phyloP scores from a whole-genome alignment of 345 rosid species.

The Carallia brachiata region DNA sequence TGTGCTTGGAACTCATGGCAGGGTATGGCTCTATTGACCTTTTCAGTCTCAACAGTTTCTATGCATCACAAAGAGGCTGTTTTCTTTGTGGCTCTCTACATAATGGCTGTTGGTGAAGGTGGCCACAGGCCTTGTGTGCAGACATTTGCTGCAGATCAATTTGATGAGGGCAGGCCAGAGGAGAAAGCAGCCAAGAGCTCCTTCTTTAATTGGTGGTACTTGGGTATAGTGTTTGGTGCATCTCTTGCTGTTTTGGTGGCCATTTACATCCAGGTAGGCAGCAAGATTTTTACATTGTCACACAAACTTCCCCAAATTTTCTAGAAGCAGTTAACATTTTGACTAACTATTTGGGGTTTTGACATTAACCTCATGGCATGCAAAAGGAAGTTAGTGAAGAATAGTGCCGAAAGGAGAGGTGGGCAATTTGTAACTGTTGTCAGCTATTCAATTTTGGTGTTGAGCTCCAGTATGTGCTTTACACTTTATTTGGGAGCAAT shows the following conservation, averaged over 20 bases:
- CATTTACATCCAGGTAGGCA: slow-evolving; percentile 79
- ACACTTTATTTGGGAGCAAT: too few relatives aligned
- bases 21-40: slow-evolving; percentile 70
- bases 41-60: slow-evolving; percentile 58
- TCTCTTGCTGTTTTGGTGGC: slow-evolving; percentile 55
- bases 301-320: too few relatives aligned
- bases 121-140: slow-evolving; percentile 95
- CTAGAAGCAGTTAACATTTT: too few relatives aligned
- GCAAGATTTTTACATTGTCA: neutral
- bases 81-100: slow-evolving; percentile 68
- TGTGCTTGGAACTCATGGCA: slow-evolving; percentile 10
- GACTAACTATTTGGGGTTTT: too few relatives aligned
- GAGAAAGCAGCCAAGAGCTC: slow-evolving; percentile 82
- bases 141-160: slow-evolving; percentile 95
- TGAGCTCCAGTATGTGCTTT: too few relatives aligned
- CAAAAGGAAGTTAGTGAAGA: too few relatives aligned
- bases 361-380: too few relatives aligned
- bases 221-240: slow-evolving; percentile 56
- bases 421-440: too few relatives aligned
- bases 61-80: slow-evolving; percentile 34
- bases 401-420: too few relatives aligned
- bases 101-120: slow-evolving; percentile 80
- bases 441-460: too few relatives aligned
- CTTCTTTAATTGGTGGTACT: slow-evolving; percentile 91
- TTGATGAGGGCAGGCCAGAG: slow-evolving; percentile 52